phyloP scores from a whole-genome alignment of 176 grass and related monocot species.

The Thinopyrum elongatum region DNA sequence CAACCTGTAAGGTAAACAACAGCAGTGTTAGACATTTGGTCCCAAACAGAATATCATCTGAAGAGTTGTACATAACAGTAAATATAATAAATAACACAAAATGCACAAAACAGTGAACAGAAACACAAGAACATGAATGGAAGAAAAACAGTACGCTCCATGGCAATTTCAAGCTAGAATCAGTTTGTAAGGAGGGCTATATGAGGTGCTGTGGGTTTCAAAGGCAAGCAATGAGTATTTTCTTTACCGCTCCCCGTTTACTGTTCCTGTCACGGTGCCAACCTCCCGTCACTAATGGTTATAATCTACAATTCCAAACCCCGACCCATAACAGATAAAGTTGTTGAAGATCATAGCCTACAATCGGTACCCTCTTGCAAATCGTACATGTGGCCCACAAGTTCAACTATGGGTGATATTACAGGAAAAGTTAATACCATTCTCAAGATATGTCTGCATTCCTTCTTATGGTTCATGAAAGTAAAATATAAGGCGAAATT shows the following conservation, averaged over 20 bases:
- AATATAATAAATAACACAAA: background rate
- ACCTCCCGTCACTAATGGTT: background rate
- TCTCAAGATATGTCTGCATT: background rate
- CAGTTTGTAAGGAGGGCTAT: background rate
- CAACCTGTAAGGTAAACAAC: slow-evolving; percentile 20
- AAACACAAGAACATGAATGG: background rate
- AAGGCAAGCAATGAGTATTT: background rate
- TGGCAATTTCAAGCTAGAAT: background rate
- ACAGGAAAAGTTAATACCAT: background rate
- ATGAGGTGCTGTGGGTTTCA: background rate
- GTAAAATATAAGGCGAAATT: slow-evolving; percentile 1
- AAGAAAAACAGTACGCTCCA: slow-evolving; percentile 5
- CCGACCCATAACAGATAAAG: background rate
- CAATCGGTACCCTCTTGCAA: background rate
- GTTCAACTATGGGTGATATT: background rate
- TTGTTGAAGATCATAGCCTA: background rate
- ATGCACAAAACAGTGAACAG: background rate
- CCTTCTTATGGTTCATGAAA: slow-evolving; percentile 6
- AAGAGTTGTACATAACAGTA: background rate
- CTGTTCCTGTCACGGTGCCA: background rate
- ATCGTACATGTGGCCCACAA: slow-evolving; percentile 17
- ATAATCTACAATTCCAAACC: background rate
- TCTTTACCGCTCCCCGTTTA: background rate
- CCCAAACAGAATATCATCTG: background rate
- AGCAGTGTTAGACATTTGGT: slow-evolving; percentile 15